phyloP scores from a whole-genome alignment of 1,284 basidiomycete species.

The Pseudozyma sp. region DNA sequence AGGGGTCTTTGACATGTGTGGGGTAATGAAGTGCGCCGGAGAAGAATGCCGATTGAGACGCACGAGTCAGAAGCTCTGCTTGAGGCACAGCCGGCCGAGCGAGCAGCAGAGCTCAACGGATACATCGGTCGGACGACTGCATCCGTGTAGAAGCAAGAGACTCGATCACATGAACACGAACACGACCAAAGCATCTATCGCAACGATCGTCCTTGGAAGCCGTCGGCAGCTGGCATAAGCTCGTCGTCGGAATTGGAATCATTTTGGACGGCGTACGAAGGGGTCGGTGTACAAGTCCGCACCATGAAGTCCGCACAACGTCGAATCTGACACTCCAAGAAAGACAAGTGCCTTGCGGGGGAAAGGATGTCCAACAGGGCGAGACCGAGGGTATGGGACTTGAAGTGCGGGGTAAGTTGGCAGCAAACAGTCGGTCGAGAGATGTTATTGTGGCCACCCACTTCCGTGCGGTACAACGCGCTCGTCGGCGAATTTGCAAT shows the following conservation, averaged over 20 bases:
- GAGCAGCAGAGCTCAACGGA: constrained; percentile 1
- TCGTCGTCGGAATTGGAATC: no score
- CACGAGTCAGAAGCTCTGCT: neutral
- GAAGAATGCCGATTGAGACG: constrained; percentile 1
- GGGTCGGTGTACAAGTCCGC: no score
- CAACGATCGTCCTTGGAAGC: no score
- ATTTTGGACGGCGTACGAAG: no score
- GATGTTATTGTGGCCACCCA: neutral
- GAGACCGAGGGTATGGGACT: neutral
- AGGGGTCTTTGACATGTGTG: constrained; percentile 8
- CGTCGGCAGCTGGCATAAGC: no score
- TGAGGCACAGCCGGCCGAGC: constrained; percentile 14
- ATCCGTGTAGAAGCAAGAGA: no score
- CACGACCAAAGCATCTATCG: no score
- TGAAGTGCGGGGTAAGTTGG: constrained; percentile 4
- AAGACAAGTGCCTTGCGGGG: neutral
- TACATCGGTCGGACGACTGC: constrained; percentile 10
- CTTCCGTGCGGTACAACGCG: neutral
- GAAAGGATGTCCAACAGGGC: neutral
- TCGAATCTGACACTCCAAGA: no score
- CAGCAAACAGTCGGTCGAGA: constrained; percentile 24
- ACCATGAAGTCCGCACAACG: no score
- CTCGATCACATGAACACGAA: no score
- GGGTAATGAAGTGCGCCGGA: neutral
- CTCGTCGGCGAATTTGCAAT: constrained; percentile 2